Evolutionary conservation across 441 rosid genomes (phyloP), one percentile per base, ranked within the genome.

Genomic region (Bruguiera hainesii): DNA sequence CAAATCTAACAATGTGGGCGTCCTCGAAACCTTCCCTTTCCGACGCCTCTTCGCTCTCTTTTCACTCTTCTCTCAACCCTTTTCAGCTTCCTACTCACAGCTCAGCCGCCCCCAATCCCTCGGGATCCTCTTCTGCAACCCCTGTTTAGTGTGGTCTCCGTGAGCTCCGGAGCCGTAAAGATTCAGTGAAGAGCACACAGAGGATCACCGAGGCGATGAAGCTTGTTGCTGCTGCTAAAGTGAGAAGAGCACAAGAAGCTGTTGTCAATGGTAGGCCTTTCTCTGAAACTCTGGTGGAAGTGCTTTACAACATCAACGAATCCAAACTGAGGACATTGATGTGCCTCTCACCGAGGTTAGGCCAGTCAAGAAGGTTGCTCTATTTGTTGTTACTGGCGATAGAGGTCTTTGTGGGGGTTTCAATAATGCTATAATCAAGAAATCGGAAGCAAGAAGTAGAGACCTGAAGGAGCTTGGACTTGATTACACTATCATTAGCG

Each of bases 161-260:
- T 21, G 94, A 92, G 68, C 80, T 89, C 16, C 75, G 87, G 66
- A 81, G 78, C 16, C 84, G 89, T 31, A 89, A 89, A 69, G 82
- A 76, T 59, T 78, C 89, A 0, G 95, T 89, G 53, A 88, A 84
- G 75, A 86, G 75, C 82, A 84, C 93, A 5, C 91, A 85, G 69
- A 89, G 87, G 82, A 87, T 89, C 81, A 92, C 98, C 0, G 93
- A 89, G 77, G 95, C 96, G 1, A 92, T 89, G 93, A 89, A 88
- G 70, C 87, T 89, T 23, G 90, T 89, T 9, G 93, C 98, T 0
- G 95, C 96, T 5, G 95, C 95, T 0, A 87, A 81, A 76, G 90
- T 92, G 65, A 78, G 96, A 64, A 77, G 91, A 76, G 96, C 98
- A 28, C 96, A 89, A 71, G 93, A 92, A 81, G 96, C 95, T 28